Percentiles rank a stretch among this genome's conserved stretches.
phyloP scores from a whole-genome alignment of 2,329 filamentous ascomycete genomes.

The Pestalotiopsis sp. region DNA sequence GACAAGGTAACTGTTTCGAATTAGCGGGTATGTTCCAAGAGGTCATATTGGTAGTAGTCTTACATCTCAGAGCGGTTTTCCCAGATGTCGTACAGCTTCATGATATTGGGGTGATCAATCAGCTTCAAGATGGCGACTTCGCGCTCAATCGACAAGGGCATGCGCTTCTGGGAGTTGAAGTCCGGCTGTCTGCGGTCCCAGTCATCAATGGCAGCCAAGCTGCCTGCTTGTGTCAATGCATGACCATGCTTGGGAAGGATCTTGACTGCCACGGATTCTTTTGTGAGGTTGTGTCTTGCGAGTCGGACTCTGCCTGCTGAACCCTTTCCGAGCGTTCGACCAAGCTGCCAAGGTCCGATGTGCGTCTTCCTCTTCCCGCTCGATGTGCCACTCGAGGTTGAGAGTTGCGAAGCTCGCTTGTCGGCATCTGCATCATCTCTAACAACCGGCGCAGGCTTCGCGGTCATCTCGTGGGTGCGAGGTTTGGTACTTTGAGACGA shows the following conservation, averaged over 20 bases:
- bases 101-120: conserved; percentile 92
- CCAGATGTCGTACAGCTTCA: conserved; percentile 95
- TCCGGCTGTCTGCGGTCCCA: conserved; percentile 64
- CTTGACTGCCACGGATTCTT: conserved; percentile 88
- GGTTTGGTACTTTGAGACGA: background rate
- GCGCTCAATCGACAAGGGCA: conserved; percentile 87
- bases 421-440: conserved; percentile 18
- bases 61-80: conserved; percentile 95
- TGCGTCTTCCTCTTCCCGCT: conserved; percentile 64
- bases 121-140: conserved; percentile 98
- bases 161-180: conserved; percentile 65
- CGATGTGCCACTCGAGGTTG: conserved; percentile 29
- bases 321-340: conserved; percentile 85
- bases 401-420: conserved; percentile 29
- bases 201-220: conserved; percentile 79
- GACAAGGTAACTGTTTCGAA: conserved; percentile 76
- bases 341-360: conserved; percentile 92
- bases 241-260: conserved; percentile 87
- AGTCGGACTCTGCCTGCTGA: conserved; percentile 87
- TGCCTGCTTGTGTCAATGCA: conserved; percentile 81
- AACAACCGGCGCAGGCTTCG: conserved; percentile 1
- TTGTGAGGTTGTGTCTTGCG: conserved; percentile 77
- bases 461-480: background rate
- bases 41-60: conserved; percentile 37
- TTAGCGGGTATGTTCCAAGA: conserved; percentile 21